Evolutionary conservation across 371 early-diverging fungal species (phyloP), one percentile per base, ranked within the genome.

Genomic region (Apophysomyces ossiformis): DNA sequence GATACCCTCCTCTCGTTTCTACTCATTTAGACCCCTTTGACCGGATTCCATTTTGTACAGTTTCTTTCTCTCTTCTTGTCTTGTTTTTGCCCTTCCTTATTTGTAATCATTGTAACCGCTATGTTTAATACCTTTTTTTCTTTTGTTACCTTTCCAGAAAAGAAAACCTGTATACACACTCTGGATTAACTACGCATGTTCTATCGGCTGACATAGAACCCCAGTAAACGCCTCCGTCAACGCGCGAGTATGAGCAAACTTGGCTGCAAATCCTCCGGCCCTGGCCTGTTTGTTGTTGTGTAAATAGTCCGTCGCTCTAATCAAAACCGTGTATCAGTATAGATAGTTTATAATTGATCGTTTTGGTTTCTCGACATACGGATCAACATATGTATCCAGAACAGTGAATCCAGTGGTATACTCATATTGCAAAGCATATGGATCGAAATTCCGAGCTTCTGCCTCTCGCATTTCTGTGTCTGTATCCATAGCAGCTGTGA

Each of bases 241-340:
- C 1, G 86, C 87, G 9, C 89, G 77, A 47, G 83, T 78, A 61
- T 83, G 84, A 6, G 84, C 85, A 70, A 81, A 85, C 11, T 70
- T 79, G 4, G 85, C 70, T 12, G 76, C 74, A 70, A 81, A 89
- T 13, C 89, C 89, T 56, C 89, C 89, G 1, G 89, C 87, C 43
- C 76, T 71, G 12, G 79, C 72, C 50, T 69, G 64, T 58, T 76
- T 81, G 62, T 75, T 77, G 41, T 71, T 74, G 46, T 75, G 63
- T 5, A 83, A 56, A 61, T 80, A 77, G 32, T 83, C 83, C 9
- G 79, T 78, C 13, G 77, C 39, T 38, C 83, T 82, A 69, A 50
- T 15, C 41, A 64, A n/a, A 38, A 59, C 61, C 8, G 38, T 26
- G n/a, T 9, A 43, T 21, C 21, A 43, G n/a, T 16, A 44, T 41